phyloP scores from a whole-genome alignment of 2,329 filamentous ascomycete species.

The Pestalotiopsis sp. region DNA sequence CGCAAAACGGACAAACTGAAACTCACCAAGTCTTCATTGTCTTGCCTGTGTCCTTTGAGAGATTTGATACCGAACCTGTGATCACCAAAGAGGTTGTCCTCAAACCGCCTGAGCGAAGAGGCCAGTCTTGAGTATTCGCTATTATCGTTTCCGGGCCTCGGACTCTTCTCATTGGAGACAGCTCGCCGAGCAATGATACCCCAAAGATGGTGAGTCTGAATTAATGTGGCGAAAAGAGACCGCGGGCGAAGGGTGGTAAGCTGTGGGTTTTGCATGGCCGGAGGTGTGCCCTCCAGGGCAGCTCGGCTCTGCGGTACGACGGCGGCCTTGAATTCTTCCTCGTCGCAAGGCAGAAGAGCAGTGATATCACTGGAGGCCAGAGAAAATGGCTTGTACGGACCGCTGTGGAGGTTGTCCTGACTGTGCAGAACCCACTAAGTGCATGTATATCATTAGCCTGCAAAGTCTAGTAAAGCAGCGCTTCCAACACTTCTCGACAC shows the following conservation, averaged over 20 bases:
- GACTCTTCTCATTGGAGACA: constrained; percentile 43
- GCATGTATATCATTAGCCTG: constrained; percentile 11
- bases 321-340: constrained; percentile 52
- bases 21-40: constrained; percentile 51
- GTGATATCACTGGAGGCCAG: constrained; percentile 56
- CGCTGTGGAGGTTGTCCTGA: constrained; percentile 59
- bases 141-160: constrained; percentile 45
- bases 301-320: constrained; percentile 50
- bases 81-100: constrained; percentile 45
- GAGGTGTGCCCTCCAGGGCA: constrained; percentile 54
- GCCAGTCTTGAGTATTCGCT: constrained; percentile 51
- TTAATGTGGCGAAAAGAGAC: constrained; percentile 56
- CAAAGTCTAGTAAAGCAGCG: not conserved
- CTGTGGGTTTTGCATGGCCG: constrained; percentile 46
- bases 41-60: constrained; percentile 46
- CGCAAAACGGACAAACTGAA: not conserved
- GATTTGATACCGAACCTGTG: constrained; percentile 48
- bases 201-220: constrained; percentile 58
- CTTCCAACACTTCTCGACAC: no score
- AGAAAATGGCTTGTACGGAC: constrained; percentile 51
- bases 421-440: constrained; percentile 61
- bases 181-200: constrained; percentile 52
- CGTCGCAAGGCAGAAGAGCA: constrained; percentile 53
- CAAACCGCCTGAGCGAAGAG: constrained; percentile 47
- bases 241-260: constrained; percentile 44